These are phyloP conservation scores for Sugiyamaella neomexicana DNA, from an alignment of 1,139 yeast species.

Conservation along the genomic window DNA sequence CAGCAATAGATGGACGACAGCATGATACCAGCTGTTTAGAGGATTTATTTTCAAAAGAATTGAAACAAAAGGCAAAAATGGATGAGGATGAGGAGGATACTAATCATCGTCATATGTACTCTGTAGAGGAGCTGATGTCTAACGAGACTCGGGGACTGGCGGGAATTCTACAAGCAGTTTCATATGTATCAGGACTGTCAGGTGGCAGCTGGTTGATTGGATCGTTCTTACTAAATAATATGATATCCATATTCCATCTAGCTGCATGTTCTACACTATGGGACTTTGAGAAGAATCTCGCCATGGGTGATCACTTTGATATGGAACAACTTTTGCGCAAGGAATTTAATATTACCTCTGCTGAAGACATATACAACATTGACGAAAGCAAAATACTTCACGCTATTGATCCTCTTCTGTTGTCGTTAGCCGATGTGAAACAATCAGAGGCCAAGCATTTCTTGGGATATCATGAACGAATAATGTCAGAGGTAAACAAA, in stretches of 20 bases:
- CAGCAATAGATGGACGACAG: slow-evolving; percentile 30
- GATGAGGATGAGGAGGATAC: slow-evolving; percentile 7
- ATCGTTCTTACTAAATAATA: slow-evolving; percentile 67
- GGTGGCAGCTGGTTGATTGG: slow-evolving; percentile 89
- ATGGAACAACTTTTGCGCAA: slow-evolving; percentile 61
- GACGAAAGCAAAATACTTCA: slow-evolving; percentile 56
- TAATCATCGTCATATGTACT: neutral
- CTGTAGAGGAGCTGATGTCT: neutral
- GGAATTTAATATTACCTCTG: slow-evolving; percentile 6
- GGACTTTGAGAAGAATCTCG: slow-evolving; percentile 54
- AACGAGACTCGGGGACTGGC: slow-evolving; percentile 57
- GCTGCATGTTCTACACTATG: slow-evolving; percentile 52
- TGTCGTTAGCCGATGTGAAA: slow-evolving; percentile 53
- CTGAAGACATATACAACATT: neutral
- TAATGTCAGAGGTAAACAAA: slow-evolving; percentile 47
- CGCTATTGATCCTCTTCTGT: slow-evolving; percentile 60
- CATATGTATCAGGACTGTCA: slow-evolving; percentile 73
- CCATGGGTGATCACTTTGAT: slow-evolving; percentile 40
- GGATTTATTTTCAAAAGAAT: slow-evolving; percentile 25
- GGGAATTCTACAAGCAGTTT: slow-evolving; percentile 67
- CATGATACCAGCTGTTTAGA: slow-evolving; percentile 26
- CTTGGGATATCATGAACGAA: slow-evolving; percentile 43
- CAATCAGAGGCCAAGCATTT: slow-evolving; percentile 43
- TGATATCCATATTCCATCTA: slow-evolving; percentile 39
- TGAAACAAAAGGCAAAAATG: neutral